These are phyloP conservation scores for Isochrysis galbana DNA, from an alignment of 78 protist species.

Conservation along the genomic window DNA sequence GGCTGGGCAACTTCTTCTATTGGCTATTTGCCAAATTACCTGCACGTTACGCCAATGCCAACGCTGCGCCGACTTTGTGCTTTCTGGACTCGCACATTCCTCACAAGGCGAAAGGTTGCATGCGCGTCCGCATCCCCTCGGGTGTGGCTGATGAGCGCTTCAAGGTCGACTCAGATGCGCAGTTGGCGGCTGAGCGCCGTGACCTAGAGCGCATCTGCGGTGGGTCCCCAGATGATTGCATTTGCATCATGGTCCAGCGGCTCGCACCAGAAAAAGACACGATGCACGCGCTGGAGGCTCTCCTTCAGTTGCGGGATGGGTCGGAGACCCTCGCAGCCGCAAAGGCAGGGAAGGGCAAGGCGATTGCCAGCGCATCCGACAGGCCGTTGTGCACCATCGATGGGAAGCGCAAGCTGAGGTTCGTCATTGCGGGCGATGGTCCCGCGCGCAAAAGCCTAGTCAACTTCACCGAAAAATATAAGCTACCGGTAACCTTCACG, in stretches of 20 bases:
- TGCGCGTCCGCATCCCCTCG: background rate
- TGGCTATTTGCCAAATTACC: background rate
- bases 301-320: background rate
- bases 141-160: background rate
- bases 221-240: background rate
- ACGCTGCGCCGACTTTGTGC: slow-evolving; percentile 15
- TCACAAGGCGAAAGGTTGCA: background rate
- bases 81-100: background rate
- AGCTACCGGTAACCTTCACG: slow-evolving; percentile 14
- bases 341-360: too few species aligned
- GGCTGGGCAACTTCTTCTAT: background rate
- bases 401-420: too few species aligned
- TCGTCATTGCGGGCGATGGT: slow-evolving; percentile 18
- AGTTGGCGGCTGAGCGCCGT: background rate
- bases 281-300: background rate
- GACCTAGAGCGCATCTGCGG: background rate
- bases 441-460: background rate
- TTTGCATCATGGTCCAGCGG: slow-evolving; percentile 4
- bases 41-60: background rate
- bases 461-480: background rate
- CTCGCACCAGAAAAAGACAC: slow-evolving; percentile 28
- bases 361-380: background rate
- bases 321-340: background rate
- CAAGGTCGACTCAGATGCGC: background rate
- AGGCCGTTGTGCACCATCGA: too few species aligned